Base-by-base conservation (phyloP, 768 basidiomycete species). In the Mycena indigotica region DNA sequence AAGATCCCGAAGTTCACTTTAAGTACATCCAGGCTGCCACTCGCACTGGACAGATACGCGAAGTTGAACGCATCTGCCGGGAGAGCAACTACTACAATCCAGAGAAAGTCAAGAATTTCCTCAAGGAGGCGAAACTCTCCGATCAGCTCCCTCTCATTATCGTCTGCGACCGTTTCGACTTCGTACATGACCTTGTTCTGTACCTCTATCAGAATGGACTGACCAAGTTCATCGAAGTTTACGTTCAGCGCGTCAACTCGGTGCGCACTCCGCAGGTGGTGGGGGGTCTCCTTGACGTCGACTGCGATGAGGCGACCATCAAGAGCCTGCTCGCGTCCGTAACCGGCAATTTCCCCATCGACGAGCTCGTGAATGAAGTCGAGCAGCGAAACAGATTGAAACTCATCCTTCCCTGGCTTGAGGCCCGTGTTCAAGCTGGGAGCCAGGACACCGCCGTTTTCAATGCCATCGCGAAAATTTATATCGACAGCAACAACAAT, bases 51-150 rank as follows among this genome's bases (percentile, higher is more conserved):
- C 97, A 98, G 71, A 95, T 99, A 65, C 90, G 97, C 49, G 97
- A 99, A 72, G 97, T 99, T 55, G 97, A 99, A 75, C 94, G 97
- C 45, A 96, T 99, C 68, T 98, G 95, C 70, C 83, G 97, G 53
- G 97, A 99, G 77, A 94, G 91, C 73, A 98, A 98, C 76, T 81
- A 80, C 76, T 98, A 98, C 83, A 98, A 95, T 73, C 93, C 97
- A 1, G 97, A 99, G 80, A 99, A 99, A 75, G 97, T 98, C 84
- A 98, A 99, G 83, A 99, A 99, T 77, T 98, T 98, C 88, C 86
- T 98, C 73, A 98, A 98, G 75, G 97, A 99, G 70, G 95, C 97
- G 67, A 95, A 97, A 68, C 87, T 99, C 26, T 77, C 87, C 32
- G 97, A 98, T 70, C 97, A 98, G 71, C 86, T 99, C 32, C 97